These are phyloP conservation scores for Trebouxia gelatinosa DNA, from an alignment of 163 green algal species.

Conservation along the genomic window DNA sequence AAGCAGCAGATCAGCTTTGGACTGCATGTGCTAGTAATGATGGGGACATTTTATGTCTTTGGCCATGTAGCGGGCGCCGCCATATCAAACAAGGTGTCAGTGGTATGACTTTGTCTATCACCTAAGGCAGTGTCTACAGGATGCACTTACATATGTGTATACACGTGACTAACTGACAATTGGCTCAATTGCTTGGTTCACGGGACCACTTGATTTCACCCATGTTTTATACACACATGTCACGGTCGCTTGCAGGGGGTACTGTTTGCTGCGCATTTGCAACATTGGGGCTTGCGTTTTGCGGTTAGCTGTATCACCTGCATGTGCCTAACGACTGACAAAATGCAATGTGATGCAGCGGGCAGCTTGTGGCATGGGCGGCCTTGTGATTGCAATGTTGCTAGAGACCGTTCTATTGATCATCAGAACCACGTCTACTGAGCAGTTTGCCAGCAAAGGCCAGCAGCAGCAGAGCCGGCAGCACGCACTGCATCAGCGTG, in stretches of 20 bases:
- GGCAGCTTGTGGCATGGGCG: slow-evolving; percentile 43
- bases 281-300: too few relatives aligned
- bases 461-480: too few relatives aligned
- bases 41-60: slow-evolving; percentile 69
- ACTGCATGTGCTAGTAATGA: slow-evolving; percentile 68
- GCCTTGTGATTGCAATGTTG: slow-evolving; percentile 56
- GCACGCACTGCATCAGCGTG: too few relatives aligned
- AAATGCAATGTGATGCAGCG: slow-evolving; percentile 42
- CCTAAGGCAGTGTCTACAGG: background rate
- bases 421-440: too few relatives aligned
- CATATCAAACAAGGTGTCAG: slow-evolving; percentile 28
- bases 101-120: slow-evolving; percentile 4
- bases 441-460: too few relatives aligned
- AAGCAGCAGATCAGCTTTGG: slow-evolving; percentile 63
- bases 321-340: slow-evolving; percentile 32
- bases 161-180: too few relatives aligned
- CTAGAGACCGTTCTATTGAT: slow-evolving; percentile 69
- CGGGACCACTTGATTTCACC: too few relatives aligned
- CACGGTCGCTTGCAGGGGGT: too few relatives aligned
- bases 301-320: too few relatives aligned
- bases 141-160: slow-evolving; percentile 26
- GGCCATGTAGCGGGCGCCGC: slow-evolving; percentile 51
- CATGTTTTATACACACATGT: too few relatives aligned
- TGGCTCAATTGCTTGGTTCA: too few relatives aligned
- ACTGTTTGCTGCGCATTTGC: too few relatives aligned